Evolutionary conservation across 2,329 filamentous ascomycete species (phyloP).

Genomic region (Chaetomium globosum): DNA sequence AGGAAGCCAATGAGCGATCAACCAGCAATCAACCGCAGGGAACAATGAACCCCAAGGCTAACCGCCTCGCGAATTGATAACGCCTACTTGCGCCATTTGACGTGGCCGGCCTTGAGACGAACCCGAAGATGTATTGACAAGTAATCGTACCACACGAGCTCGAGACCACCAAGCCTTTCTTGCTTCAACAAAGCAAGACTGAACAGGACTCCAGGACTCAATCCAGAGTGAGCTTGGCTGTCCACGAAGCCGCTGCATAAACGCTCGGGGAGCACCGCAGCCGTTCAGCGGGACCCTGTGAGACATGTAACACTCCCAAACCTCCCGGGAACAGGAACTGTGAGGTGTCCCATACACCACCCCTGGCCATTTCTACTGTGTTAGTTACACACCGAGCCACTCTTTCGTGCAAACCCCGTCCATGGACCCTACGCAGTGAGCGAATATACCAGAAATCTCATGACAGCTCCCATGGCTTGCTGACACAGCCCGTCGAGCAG

Average conservation of each 20-base stretch:
- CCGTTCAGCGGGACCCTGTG: background rate
- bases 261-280: background rate
- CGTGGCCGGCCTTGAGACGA: background rate
- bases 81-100: background rate
- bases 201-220: background rate
- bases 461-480: conserved; percentile 23
- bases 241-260: background rate
- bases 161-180: background rate
- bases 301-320: background rate
- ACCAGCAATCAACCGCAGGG: background rate
- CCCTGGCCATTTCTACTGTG: background rate
- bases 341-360: background rate
- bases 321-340: background rate
- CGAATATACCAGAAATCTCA: conserved; percentile 7
- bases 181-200: background rate
- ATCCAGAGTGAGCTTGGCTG: background rate
- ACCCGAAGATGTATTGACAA: background rate
- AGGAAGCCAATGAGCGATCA: background rate
- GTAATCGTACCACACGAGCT: background rate
- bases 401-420: background rate
- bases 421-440: background rate
- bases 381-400: background rate
- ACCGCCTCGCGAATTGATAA: conserved; percentile 6
- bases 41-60: background rate
- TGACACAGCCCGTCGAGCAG: conserved; percentile 6